Evolutionary conservation across 2,329 filamentous ascomycete genomes (phyloP), one percentile per base, ranked within the genome.

Genomic region (Aspergillus quadrilineatus): DNA sequence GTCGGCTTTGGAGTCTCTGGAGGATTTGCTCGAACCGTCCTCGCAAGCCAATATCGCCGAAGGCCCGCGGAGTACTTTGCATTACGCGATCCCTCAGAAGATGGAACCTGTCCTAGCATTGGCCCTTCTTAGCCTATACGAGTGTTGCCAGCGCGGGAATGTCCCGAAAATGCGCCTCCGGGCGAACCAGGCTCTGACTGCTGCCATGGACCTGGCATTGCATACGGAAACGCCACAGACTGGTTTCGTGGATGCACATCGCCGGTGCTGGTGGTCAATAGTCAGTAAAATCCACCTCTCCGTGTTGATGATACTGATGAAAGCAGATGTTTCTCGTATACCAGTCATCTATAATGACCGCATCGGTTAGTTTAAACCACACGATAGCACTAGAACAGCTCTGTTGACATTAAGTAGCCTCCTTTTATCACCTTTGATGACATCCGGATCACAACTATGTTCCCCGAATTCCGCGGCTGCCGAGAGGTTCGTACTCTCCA

Each of bases 201-300:
- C 58, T 6, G 65, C 66, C 17, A 66, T 68, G 62, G 66, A 68
- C 41, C 48, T 67, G 3, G 63, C 64, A 1, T 53, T 68, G 8
- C 63, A 68, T 49, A 50, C 41, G 30, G 2, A 49, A 29, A 5
- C 10, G 12, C 6, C 53, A 53, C 9, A 53, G 47, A 14, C 32
- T 6, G 47, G 17, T 1, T 58, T 52, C 34, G 57, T 59, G 6
- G 65, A 66, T 22, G 65, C 65, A 4, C 56, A 65, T 26, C 55
- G 59, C 17, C 60, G 65, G 15, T 48, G 50, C 4, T 69, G 67
- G 67, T 69, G 66, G 67, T 60, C 60, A 49, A 63, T 60, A n/a
- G 67, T 69, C 9, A 15, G 67, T 55, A 42, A 8, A 37, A 28
- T 22, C 10, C 14, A 2, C 12, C 2, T 15, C 14, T 2, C 9